These are phyloP conservation scores for Neoboletus magnificus DNA, from an alignment of 768 basidiomycete species.

Conservation along the genomic window DNA sequence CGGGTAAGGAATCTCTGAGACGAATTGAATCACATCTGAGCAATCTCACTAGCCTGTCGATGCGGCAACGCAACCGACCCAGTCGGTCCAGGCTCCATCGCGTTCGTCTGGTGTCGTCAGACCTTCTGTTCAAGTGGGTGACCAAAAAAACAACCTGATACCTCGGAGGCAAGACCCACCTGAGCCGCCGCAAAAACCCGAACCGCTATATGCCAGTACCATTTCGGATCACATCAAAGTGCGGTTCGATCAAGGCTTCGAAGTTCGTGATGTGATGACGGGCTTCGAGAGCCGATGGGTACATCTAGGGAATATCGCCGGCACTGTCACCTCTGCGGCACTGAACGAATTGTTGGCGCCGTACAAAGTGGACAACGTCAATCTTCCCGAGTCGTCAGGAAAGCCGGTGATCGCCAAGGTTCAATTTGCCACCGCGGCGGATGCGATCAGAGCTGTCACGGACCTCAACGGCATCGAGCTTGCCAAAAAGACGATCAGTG, in stretches of 20 bases:
- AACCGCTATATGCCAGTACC: constrained; percentile 27
- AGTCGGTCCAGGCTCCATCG: background rate
- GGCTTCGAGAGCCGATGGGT: constrained; percentile 70
- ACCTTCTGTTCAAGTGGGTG: background rate
- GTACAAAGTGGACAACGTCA: constrained; percentile 43
- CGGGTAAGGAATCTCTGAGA: constrained; percentile 5
- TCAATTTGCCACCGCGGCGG: constrained; percentile 44
- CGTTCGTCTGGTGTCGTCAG: background rate
- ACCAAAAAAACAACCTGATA: background rate
- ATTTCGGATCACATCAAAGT: constrained; percentile 56
- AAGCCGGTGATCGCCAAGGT: constrained; percentile 37
- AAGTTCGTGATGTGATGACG: constrained; percentile 53
- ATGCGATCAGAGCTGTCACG: constrained; percentile 52
- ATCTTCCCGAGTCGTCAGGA: constrained; percentile 25
- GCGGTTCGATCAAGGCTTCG: constrained; percentile 58
- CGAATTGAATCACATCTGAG: background rate
- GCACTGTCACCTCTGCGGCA: constrained; percentile 28
- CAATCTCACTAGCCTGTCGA: background rate
- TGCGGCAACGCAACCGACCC: background rate
- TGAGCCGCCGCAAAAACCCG: constrained; percentile 10
- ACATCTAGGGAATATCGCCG: constrained; percentile 49
- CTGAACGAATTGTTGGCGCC: constrained; percentile 39
- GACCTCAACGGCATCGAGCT: constrained; percentile 46
- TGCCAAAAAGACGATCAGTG: constrained; percentile 40
- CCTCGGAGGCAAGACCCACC: background rate